Evolutionary conservation across 176 grass and related monocot genomes (phyloP), one percentile per base, ranked within the genome.

Genomic region (Olyra latifolia): DNA sequence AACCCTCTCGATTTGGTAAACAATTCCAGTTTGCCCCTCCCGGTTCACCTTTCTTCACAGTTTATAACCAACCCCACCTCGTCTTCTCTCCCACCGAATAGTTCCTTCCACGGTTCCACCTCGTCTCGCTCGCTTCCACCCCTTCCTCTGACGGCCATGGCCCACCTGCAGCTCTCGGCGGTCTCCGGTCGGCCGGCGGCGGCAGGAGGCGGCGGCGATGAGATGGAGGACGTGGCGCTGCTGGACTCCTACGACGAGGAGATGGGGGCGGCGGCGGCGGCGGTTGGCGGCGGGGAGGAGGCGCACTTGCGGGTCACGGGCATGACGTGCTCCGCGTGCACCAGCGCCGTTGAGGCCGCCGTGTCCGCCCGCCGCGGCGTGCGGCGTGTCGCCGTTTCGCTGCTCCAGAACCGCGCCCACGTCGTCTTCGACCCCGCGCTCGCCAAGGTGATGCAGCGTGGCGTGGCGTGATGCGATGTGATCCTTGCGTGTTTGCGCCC

Each of bases 311-410:
- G 88, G 62, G 88, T 98, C 66, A 89, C 71, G 5, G 96, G 96
- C 40, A 98, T 98, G 96, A 98, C 92, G 48, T 98, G 96, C 84
- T 98, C 96, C 9, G 96, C 96, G 32, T 98, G 96, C 87, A 98
- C 90, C 30, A 89, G 80, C 76, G 85, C 96, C 69, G 96, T 98
- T 39, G 96, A 98, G 83, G 81, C 69, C 27, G 88, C 96, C 60
- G 87, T 93, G 42, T 83, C 84, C 45, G 84, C 88, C 19, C 84
- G 86, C 48, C 75, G 17, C 7, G 96, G 96, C 8, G 96, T 99
- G 72, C 43, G 74, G 11, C 65, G 66, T n/a, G 90, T 89, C 71
- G 86, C 96, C 41, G 96, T 99, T 15, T 99, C 96, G 6, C 83
- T 99, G 71, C 90, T 99, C 66, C 96, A 99, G 88, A 95, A 99